phyloP scores from a whole-genome alignment of 148 eudicot genomes.

The Chenopodium album region DNA sequence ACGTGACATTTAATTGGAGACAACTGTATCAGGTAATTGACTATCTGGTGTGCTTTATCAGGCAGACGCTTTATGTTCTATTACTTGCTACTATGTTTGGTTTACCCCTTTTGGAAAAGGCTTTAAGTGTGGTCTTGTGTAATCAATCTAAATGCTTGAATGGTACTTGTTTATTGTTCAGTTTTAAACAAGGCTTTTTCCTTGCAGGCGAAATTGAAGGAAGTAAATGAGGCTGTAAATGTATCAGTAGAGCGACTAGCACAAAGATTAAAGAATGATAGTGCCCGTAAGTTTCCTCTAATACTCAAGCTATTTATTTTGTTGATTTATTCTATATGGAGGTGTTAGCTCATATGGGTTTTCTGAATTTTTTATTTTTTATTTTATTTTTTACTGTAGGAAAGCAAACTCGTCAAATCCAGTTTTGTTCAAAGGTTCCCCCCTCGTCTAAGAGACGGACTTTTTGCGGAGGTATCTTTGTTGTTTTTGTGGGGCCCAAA shows the following conservation, averaged over 20 bases:
- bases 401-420: constrained; percentile 78
- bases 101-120: constrained; percentile 9
- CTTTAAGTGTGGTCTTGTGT: neutral
- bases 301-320: constrained; percentile 1
- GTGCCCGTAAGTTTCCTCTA: constrained; percentile 56
- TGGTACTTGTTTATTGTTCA: neutral
- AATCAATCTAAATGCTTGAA: neutral
- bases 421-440: constrained; percentile 66
- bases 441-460: constrained; percentile 70
- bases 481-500: neutral
- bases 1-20: constrained; percentile 59
- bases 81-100: neutral
- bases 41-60: neutral
- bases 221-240: constrained; percentile 51
- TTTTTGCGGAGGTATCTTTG: constrained; percentile 56
- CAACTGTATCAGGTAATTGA: constrained; percentile 63
- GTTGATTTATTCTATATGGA: neutral
- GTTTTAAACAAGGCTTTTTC: constrained; percentile 6
- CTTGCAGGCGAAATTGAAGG: constrained; percentile 66
- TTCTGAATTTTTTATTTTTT: neutral
- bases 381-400: constrained; percentile 33
- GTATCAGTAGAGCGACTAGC: constrained; percentile 53
- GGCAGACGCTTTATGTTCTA: neutral
- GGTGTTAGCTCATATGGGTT: neutral
- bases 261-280: constrained; percentile 50